Base-by-base conservation (phyloP, 2,329 filamentous ascomycete genomes). In the Microdochium paspali region DNA sequence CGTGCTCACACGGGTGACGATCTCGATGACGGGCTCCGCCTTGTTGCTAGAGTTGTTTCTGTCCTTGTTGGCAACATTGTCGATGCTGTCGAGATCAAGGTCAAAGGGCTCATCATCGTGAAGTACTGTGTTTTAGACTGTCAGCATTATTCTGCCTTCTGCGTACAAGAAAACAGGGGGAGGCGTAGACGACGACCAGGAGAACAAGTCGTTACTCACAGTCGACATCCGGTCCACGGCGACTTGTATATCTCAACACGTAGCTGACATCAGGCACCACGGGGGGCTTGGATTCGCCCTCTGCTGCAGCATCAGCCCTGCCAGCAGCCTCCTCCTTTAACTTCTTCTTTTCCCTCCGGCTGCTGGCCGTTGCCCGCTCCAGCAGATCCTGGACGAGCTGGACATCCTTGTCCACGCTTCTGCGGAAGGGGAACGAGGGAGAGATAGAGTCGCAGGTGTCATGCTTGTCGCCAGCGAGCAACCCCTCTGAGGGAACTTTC, bases 221-320 rank as follows among this genome's bases (percentile, higher is more conserved):
- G 46, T 70, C 62, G 24, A 68, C 51, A 18, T 66, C 32, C 10
- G 57, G 61, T 31, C 66, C 64, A 15, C 51, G 54, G 43, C 57
- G 52, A 12, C 59, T 61, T 42, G 65, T 58, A 51, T 70, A 70
- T 47, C 66, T 64, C 28, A 73, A 57, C 3, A 69, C 60, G 50
- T 72, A 69, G 43, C 67, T 59, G 13, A 73, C 57, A 35, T 71
- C 65, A 2, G 68, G 66, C 7, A 65, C 59, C n/a, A 65, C 64
- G 2, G 54, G 55, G 4, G 54, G 55, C 13, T 30, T 43, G 15
- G 60, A 46, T n/a, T n/a, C n/a, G n/a, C n/a, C n/a, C 44, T 58
- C 56, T 31, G 55, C 32, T 21, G 56, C 46, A 24, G 49, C 39
- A 30, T 50, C 53, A 3, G 56, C 30, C 30, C 45, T 51, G 25